Percentiles rank a stretch among this genome's conserved stretches.
Evolutionary conservation across 176 grass and related monocot genomes (phyloP).

Genomic region (Microstegium vimineum): DNA sequence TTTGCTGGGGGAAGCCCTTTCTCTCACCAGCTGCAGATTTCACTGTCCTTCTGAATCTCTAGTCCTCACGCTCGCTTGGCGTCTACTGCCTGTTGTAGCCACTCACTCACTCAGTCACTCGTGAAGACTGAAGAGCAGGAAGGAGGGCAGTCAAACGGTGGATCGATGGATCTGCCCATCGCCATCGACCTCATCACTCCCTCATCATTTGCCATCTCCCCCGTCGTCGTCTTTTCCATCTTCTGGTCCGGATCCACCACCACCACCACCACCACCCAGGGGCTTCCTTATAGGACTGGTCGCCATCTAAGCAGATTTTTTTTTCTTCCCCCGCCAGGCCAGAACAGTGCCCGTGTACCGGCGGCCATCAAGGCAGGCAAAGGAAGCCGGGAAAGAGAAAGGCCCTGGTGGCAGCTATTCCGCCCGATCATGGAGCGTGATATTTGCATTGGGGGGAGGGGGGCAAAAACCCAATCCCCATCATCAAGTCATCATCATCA

Average conservation of each 20-base stretch:
- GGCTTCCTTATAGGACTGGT: slow-evolving; percentile 23
- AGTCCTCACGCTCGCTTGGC: slow-evolving; percentile 29
- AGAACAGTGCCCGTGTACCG: slow-evolving; percentile 5
- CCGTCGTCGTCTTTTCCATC: slow-evolving; percentile 5
- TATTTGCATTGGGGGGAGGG: background rate
- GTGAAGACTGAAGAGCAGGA: too few species aligned
- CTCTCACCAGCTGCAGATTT: slow-evolving; percentile 25
- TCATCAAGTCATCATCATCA: background rate
- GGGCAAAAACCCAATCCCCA: background rate
- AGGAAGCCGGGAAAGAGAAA: slow-evolving; percentile 7
- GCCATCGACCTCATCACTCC: slow-evolving; percentile 46
- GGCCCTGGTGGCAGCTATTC: background rate
- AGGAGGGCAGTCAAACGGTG: slow-evolving; percentile 36
- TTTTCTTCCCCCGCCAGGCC: background rate
- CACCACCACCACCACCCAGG: too few species aligned
- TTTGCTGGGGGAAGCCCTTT: slow-evolving; percentile 7
- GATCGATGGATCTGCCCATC: slow-evolving; percentile 29
- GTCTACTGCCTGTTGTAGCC: background rate
- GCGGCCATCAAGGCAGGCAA: background rate
- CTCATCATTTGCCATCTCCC: slow-evolving; percentile 46
- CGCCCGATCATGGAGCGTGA: background rate
- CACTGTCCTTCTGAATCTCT: slow-evolving; percentile 20
- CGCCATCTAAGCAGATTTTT: background rate
- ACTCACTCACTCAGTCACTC: background rate
- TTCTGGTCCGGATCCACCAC: slow-evolving; percentile 16